These are phyloP conservation scores for Suillus ampliporus DNA, from an alignment of 768 basidiomycete genomes.

Conservation along the genomic window DNA sequence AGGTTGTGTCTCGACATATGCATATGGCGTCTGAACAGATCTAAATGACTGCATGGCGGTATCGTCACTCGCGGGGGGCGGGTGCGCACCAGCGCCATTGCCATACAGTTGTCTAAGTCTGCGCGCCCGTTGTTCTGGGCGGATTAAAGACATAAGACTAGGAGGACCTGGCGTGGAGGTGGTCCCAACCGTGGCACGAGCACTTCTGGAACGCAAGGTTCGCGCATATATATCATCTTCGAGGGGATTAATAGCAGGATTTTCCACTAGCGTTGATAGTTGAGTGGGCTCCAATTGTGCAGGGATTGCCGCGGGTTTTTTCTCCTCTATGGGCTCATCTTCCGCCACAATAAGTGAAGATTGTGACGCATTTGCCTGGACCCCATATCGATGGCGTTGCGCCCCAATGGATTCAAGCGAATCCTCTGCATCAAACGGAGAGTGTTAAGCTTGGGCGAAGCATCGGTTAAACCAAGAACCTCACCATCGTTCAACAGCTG, in stretches of 20 bases:
- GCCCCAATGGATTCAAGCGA: neutral
- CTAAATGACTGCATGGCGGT: neutral
- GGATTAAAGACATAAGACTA: neutral
- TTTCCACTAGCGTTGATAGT: neutral
- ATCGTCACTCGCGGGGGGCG: neutral
- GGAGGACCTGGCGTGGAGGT: constrained; percentile 1
- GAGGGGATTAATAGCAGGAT: neutral
- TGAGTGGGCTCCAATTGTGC: constrained; percentile 1
- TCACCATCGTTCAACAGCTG: constrained; percentile 7
- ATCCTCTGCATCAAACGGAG: neutral
- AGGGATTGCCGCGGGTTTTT: neutral
- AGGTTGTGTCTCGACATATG: constrained; percentile 21
- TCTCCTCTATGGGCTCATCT: neutral
- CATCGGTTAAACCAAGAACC: neutral
- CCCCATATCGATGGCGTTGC: neutral
- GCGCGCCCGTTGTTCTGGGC: constrained; percentile 7
- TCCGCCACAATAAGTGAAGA: constrained; percentile 2
- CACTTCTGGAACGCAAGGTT: constrained; percentile 2
- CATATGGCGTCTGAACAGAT: constrained; percentile 19
- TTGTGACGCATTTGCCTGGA: neutral
- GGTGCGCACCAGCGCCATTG: neutral
- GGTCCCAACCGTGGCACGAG: constrained; percentile 1
- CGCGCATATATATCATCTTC: neutral
- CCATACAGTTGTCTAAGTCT: neutral
- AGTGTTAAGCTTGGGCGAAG: neutral